Evolutionary conservation across 129 eudicot genomes (phyloP).

Genomic region (Logfia minima): DNA sequence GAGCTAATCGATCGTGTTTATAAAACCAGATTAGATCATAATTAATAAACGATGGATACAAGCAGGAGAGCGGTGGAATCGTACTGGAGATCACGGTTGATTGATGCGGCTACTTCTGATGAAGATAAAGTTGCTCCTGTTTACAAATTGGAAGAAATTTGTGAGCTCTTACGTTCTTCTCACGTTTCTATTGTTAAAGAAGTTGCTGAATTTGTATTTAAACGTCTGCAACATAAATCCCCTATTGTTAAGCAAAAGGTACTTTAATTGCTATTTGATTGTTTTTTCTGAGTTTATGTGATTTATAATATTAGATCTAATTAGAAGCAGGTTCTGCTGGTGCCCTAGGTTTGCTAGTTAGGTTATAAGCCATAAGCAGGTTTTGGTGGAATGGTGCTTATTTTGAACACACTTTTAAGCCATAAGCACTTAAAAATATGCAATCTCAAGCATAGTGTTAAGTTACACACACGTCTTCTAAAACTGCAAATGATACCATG

Average conservation of each 20-base stretch:
- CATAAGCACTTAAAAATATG: too few species aligned
- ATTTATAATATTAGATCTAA: too few species aligned
- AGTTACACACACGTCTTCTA: too few species aligned
- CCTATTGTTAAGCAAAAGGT: constrained; percentile 94
- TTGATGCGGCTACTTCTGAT: constrained; percentile 84
- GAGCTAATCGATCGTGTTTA: not conserved
- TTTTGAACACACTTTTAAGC: too few species aligned
- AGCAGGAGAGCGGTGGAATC: constrained; percentile 99
- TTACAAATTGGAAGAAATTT: constrained; percentile 85
- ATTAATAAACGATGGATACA: constrained; percentile 53
- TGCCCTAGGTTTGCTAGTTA: not conserved
- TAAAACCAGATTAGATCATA: not conserved
- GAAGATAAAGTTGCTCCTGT: constrained; percentile 96
- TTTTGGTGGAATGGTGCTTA: too few species aligned
- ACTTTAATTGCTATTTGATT: not conserved
- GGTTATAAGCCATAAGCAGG: too few species aligned
- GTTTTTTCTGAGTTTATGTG: too few species aligned
- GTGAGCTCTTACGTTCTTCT: constrained; percentile 84
- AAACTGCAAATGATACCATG: too few species aligned
- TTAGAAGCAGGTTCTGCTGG: too few species aligned
- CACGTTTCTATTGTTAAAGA: constrained; percentile 75
- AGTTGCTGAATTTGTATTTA: constrained; percentile 64
- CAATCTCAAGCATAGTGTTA: too few species aligned
- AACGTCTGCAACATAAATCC: constrained; percentile 85
- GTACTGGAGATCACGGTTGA: constrained; percentile 88